Evolutionary conservation across 2,329 filamentous ascomycete species (phyloP).

Genomic region (Hymenoscyphus infarciens): DNA sequence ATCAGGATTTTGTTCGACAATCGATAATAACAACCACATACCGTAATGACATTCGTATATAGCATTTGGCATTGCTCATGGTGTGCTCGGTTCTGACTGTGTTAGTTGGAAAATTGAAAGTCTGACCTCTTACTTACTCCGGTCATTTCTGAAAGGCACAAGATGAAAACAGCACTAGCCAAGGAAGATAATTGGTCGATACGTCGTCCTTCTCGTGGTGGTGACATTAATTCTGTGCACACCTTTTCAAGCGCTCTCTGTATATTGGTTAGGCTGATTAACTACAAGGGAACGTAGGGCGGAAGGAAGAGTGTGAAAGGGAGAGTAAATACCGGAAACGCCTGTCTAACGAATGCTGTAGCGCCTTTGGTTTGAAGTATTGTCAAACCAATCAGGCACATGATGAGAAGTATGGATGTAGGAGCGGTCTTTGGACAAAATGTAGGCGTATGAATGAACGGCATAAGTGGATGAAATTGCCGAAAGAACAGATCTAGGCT

Average conservation of each 20-base stretch:
- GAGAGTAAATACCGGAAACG: slow-evolving; percentile 21
- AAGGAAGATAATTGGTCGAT: slow-evolving; percentile 25
- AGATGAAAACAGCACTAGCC: slow-evolving; percentile 25
- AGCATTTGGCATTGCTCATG: slow-evolving; percentile 45
- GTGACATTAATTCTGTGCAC: slow-evolving; percentile 22
- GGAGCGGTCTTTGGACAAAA: slow-evolving; percentile 48
- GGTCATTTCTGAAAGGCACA: slow-evolving; percentile 25
- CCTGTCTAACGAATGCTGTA: slow-evolving; percentile 41
- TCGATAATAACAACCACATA: slow-evolving; percentile 22
- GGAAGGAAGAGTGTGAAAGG: neutral
- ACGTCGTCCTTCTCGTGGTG: slow-evolving; percentile 18
- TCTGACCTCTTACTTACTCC: slow-evolving; percentile 16
- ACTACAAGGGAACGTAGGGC: neutral
- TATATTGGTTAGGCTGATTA: neutral
- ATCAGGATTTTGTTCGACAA: neutral
- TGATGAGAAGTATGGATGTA: slow-evolving; percentile 45
- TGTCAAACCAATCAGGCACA: slow-evolving; percentile 51
- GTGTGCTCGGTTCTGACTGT: slow-evolving; percentile 6
- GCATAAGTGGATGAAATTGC: slow-evolving; percentile 49
- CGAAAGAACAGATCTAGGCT: slow-evolving; percentile 51
- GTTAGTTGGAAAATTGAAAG: slow-evolving; percentile 4
- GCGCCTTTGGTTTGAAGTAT: slow-evolving; percentile 50
- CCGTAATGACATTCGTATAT: slow-evolving; percentile 47
- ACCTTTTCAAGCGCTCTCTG: slow-evolving; percentile 26
- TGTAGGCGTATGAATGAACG: slow-evolving; percentile 51